phyloP scores from a whole-genome alignment of 805 yeast genomes.

The Spathaspora passalidarum region DNA sequence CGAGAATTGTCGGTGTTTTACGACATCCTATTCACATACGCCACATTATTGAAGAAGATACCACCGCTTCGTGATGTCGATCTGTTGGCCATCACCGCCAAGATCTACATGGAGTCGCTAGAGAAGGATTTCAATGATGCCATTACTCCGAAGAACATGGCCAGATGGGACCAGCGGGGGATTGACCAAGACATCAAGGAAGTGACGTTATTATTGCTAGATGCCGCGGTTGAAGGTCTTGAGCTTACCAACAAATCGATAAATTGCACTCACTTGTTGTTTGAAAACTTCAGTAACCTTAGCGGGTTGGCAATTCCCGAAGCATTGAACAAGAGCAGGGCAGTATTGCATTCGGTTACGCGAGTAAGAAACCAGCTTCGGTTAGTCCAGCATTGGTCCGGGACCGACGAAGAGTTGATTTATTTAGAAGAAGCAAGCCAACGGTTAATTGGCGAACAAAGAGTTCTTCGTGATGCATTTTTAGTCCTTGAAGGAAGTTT shows the following conservation, averaged over 20 bases:
- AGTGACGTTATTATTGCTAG: conserved; percentile 14
- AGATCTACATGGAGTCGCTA: conserved; percentile 22
- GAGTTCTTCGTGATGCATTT: not conserved
- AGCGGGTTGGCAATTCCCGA: conserved; percentile 34
- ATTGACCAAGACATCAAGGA: conserved; percentile 23
- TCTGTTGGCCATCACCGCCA: conserved; percentile 23
- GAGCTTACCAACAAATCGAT: conserved; percentile 20
- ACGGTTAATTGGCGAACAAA: not conserved
- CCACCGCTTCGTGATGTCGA: conserved; percentile 42
- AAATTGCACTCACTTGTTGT: conserved; percentile 37
- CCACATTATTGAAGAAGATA: conserved; percentile 35
- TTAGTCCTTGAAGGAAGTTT: not conserved
- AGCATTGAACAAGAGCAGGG: conserved; percentile 27
- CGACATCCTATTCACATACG: conserved; percentile 38
- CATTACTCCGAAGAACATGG: conserved; percentile 3
- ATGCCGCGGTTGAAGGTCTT: conserved; percentile 16
- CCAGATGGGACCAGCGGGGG: conserved; percentile 19
- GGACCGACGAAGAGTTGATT: not conserved
- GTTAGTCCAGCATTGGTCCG: not conserved
- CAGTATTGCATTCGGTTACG: conserved; percentile 18
- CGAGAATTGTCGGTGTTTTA: conserved; percentile 33
- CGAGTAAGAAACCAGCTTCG: not conserved
- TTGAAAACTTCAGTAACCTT: conserved; percentile 35
- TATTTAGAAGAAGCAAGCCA: not conserved
- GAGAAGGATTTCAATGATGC: conserved; percentile 29